Conservation (phyloP, 2,329 filamentous ascomycete genomes). For the Chrysosporium queenslandicum region DNA sequence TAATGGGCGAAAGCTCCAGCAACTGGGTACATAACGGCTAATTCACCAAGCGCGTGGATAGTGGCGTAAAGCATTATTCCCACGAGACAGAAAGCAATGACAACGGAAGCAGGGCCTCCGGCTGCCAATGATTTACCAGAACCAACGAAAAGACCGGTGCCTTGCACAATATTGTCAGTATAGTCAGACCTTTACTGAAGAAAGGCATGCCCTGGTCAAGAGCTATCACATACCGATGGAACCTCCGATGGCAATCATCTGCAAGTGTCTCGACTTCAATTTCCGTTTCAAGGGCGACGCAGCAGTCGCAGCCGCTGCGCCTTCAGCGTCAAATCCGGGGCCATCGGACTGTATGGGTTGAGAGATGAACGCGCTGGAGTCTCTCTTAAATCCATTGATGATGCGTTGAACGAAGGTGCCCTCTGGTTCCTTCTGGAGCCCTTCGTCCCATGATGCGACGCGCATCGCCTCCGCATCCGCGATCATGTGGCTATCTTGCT, state of each 20-base stretch:
- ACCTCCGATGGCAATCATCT: slow-evolving; percentile 21
- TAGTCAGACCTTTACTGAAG: background rate
- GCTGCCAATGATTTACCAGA: slow-evolving; percentile 60
- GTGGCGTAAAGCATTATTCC: slow-evolving; percentile 86
- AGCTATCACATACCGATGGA: slow-evolving; percentile 14
- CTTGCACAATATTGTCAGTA: slow-evolving; percentile 23
- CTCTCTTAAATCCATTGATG: slow-evolving; percentile 24
- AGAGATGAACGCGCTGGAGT: slow-evolving; percentile 22
- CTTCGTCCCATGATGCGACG: slow-evolving; percentile 10
- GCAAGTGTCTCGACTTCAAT: slow-evolving; percentile 24
- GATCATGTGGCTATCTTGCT: slow-evolving; percentile 9
- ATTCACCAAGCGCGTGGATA: slow-evolving; percentile 80
- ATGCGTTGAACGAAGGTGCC: slow-evolving; percentile 15
- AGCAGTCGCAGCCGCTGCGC: slow-evolving; percentile 23
- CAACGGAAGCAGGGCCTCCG: slow-evolving; percentile 67
- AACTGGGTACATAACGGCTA: slow-evolving; percentile 82
- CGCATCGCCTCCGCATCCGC: slow-evolving; percentile 9
- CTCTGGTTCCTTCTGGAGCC: background rate
- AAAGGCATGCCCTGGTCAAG: too few relatives aligned
- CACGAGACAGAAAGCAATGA: slow-evolving; percentile 69
- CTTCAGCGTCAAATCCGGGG: slow-evolving; percentile 21
- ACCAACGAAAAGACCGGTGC: slow-evolving; percentile 77
- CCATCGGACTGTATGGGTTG: slow-evolving; percentile 15
- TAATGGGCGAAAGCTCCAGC: slow-evolving; percentile 87
- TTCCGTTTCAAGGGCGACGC: slow-evolving; percentile 21